Conservation (phyloP, 495 filamentous ascomycete species). For the Articulospora tetracladia region DNA sequence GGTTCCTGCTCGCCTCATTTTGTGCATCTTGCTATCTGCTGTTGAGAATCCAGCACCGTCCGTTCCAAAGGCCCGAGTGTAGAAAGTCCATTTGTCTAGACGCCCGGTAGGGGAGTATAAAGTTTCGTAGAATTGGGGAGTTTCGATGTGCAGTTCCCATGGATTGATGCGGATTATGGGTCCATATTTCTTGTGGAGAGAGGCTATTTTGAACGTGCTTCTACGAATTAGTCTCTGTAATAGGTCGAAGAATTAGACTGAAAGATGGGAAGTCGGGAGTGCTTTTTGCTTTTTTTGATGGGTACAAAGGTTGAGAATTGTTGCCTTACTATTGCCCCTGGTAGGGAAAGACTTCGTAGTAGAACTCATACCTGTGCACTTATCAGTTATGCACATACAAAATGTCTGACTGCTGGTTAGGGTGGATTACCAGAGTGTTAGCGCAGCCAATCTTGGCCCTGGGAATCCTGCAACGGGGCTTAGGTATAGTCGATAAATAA, state of each 20-base stretch:
- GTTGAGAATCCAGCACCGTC: slow-evolving; percentile 37
- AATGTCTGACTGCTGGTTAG: no score
- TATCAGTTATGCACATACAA: no score
- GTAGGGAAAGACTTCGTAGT: slow-evolving; percentile 15
- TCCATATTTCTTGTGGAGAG: slow-evolving; percentile 30
- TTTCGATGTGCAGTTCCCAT: slow-evolving; percentile 47
- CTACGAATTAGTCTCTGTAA: no score
- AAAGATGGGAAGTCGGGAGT: no score
- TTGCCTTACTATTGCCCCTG: no score
- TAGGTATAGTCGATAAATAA: slow-evolving; percentile 31
- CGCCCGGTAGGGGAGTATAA: slow-evolving; percentile 31
- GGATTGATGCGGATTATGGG: slow-evolving; percentile 59
- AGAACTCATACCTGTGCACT: slow-evolving; percentile 26
- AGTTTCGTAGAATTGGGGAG: slow-evolving; percentile 46
- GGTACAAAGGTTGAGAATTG: no score
- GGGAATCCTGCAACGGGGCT: slow-evolving; percentile 41
- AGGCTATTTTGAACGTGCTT: slow-evolving; percentile 20
- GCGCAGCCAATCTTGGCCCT: slow-evolving; percentile 40
- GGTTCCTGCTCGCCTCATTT: slow-evolving; percentile 30
- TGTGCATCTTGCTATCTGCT: slow-evolving; percentile 38
- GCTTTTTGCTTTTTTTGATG: no score
- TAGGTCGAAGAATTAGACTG: no score
- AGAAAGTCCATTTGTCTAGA: not conserved
- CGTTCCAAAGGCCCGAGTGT: not conserved
- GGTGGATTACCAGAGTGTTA: slow-evolving; percentile 38